These are phyloP conservation scores for Solanum virginianum DNA, from an alignment of 257 asterid genomes.

Conservation along the genomic window DNA sequence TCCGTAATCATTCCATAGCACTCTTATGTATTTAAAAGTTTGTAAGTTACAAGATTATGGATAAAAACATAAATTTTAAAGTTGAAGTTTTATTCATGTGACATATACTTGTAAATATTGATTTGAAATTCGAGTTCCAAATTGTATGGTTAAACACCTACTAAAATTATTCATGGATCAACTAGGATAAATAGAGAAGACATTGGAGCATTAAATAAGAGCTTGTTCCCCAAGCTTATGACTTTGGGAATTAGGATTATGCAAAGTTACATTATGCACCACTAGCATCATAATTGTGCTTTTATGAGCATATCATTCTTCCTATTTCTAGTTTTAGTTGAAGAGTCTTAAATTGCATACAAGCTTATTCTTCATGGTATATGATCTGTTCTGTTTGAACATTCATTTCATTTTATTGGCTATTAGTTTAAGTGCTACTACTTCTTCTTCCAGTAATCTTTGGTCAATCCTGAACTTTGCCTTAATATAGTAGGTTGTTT, in stretches of 20 bases:
- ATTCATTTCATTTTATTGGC: not conserved
- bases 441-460: not conserved
- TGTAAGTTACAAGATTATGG: too few species aligned
- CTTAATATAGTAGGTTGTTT: not conserved
- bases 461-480: not conserved
- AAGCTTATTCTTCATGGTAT: not conserved
- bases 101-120: too few species aligned
- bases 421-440: not conserved
- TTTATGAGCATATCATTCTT: not conserved
- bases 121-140: too few species aligned
- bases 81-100: too few species aligned
- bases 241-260: not conserved
- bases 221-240: not conserved
- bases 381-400: not conserved
- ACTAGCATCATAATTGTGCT: not conserved
- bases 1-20: too few species aligned
- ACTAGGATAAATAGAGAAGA: too few species aligned
- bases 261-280: not conserved
- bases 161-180: too few species aligned
- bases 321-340: not conserved
- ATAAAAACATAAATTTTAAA: too few species aligned
- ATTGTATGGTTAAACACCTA: too few species aligned
- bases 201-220: too few species aligned
- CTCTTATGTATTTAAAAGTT: too few species aligned
- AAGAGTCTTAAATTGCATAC: not conserved